Conservation (phyloP, 2,329 filamentous ascomycete species). For the Venturiaceae sp. region DNA sequence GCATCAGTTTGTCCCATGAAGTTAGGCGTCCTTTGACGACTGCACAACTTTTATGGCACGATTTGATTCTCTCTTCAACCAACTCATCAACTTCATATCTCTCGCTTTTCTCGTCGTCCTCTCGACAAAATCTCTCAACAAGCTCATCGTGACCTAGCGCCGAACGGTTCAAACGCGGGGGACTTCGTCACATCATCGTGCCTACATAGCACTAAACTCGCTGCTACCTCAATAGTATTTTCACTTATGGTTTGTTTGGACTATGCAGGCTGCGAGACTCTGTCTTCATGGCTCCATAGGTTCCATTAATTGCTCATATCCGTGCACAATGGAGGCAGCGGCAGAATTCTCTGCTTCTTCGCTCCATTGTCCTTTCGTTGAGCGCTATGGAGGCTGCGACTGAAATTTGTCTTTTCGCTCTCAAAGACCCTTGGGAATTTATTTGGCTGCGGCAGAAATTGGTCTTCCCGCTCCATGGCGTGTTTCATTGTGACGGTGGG, state of each 20-base stretch:
- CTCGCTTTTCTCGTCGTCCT: conserved; percentile 2
- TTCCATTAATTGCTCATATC: conserved; percentile 50
- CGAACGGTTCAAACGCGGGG: background rate
- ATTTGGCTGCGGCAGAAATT: background rate
- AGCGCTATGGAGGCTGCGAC: background rate
- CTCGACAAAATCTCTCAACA: conserved; percentile 5
- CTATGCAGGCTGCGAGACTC: too few species aligned
- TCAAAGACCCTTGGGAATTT: background rate
- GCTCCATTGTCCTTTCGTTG: background rate
- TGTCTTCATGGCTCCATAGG: too few species aligned
- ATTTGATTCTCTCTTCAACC: background rate
- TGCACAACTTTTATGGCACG: background rate
- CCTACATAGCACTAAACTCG: too few species aligned
- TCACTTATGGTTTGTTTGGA: too few species aligned
- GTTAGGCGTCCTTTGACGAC: background rate
- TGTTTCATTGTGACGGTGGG: too few species aligned
- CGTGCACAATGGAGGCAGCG: conserved; percentile 18
- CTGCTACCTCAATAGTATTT: too few species aligned
- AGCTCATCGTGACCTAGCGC: conserved; percentile 1
- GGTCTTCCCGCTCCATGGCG: background rate
- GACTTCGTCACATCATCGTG: conserved; percentile 1
- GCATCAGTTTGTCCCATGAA: background rate
- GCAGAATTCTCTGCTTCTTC: background rate
- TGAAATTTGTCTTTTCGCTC: background rate
- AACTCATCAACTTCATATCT: conserved; percentile 3